phyloP scores from a whole-genome alignment of 2,329 filamentous ascomycete genomes.

The Penicillium janthinellum region DNA sequence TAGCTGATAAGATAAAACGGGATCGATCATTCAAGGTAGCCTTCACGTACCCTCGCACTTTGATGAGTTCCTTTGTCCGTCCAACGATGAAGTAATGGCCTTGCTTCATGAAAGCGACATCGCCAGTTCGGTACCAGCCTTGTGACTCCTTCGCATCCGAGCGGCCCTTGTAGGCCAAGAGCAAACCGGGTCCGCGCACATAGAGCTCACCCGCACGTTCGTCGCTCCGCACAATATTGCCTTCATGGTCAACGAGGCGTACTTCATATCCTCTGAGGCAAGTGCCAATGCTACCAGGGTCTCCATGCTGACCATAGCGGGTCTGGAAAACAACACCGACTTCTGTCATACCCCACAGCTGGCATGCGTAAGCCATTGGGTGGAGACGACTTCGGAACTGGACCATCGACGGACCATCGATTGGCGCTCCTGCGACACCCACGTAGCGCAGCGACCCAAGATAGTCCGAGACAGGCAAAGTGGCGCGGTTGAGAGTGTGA shows the following conservation, averaged over 20 bases:
- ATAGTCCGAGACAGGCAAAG: conserved; percentile 27
- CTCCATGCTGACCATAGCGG: conserved; percentile 43
- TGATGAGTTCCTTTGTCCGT: conserved; percentile 50
- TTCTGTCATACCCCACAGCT: conserved; percentile 61
- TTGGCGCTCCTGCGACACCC: conserved; percentile 53
- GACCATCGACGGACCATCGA: conserved; percentile 46
- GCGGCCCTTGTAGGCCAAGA: conserved; percentile 42
- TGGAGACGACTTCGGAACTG: conserved; percentile 46
- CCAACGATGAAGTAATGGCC: conserved; percentile 45
- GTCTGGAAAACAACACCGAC: conserved; percentile 49
- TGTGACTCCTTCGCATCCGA: conserved; percentile 38
- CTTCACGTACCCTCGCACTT: conserved; percentile 47
- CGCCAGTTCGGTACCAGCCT: conserved; percentile 50
- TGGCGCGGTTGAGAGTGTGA: conserved; percentile 37
- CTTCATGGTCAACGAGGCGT: conserved; percentile 40
- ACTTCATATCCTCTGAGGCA: conserved; percentile 45
- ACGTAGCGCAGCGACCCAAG: conserved; percentile 49
- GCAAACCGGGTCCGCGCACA: conserved; percentile 41
- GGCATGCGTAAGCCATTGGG: conserved; percentile 45
- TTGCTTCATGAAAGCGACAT: conserved; percentile 41
- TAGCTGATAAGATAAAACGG: not conserved
- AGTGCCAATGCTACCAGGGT: conserved; percentile 52
- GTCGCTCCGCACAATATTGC: conserved; percentile 32
- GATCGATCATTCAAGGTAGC: not conserved
- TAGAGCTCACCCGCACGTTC: conserved; percentile 45